A percentile compares a stretch with the other conserved stretches of the same genome.
phyloP scores from a whole-genome alignment of 2,329 filamentous ascomycete species.

The Cladophialophora exuberans region DNA sequence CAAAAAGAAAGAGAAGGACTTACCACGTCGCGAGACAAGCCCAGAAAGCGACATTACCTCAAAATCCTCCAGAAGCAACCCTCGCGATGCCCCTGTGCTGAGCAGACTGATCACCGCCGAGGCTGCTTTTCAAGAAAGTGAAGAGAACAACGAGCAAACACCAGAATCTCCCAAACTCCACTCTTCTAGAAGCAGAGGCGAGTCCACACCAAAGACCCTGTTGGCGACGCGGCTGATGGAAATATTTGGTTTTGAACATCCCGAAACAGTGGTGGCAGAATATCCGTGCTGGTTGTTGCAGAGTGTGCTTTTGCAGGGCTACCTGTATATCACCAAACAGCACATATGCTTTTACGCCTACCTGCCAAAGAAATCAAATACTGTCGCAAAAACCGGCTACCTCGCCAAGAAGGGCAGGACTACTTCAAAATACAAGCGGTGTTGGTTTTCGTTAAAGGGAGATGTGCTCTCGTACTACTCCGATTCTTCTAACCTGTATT shows the following conservation, averaged over 20 bases:
- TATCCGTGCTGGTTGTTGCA: slow-evolving; percentile 93
- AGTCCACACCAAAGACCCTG: slow-evolving; percentile 54
- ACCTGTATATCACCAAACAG: slow-evolving; percentile 90
- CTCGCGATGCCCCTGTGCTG: slow-evolving; percentile 70
- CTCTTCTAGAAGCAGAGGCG: slow-evolving; percentile 35
- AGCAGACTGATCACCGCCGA: slow-evolving; percentile 76
- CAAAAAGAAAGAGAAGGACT: slow-evolving; percentile 16
- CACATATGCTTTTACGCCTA: slow-evolving; percentile 98
- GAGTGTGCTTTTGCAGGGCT: slow-evolving; percentile 88
- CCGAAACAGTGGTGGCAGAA: slow-evolving; percentile 86
- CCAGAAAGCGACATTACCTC: slow-evolving; percentile 26
- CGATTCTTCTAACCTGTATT: slow-evolving; percentile 83
- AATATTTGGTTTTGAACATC: slow-evolving; percentile 79
- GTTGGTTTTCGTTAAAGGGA: slow-evolving; percentile 91
- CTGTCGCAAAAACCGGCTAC: slow-evolving; percentile 82
- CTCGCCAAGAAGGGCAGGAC: slow-evolving; percentile 85
- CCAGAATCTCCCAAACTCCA: slow-evolving; percentile 28
- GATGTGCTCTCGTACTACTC: slow-evolving; percentile 90
- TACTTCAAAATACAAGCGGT: slow-evolving; percentile 84
- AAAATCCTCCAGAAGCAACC: slow-evolving; percentile 31
- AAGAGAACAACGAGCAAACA: slow-evolving; percentile 20
- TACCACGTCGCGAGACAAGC: slow-evolving; percentile 13
- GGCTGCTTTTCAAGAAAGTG: slow-evolving; percentile 56
- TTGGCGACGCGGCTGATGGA: slow-evolving; percentile 75
- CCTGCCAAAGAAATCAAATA: slow-evolving; percentile 84